Base-by-base conservation (phyloP, 441 rosid genomes). In the Euphorbia schlechtendalii region DNA sequence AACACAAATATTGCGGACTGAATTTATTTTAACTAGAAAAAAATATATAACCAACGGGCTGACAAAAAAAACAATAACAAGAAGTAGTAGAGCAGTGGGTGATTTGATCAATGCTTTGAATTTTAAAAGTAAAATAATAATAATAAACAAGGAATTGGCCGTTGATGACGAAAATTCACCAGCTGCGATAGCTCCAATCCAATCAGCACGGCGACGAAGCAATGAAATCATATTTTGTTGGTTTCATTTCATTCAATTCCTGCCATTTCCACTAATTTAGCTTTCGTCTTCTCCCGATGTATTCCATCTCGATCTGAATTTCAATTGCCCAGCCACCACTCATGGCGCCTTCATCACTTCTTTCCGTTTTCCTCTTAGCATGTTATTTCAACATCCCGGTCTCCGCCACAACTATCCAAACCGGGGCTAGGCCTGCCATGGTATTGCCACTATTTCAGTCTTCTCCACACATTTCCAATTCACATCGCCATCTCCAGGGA, bases 371-470 rank as follows among this genome's bases (percentile, higher is more conserved):
- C 21, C 22, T 22, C 68, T 80, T 73, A 9, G 48, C 6, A n/a
- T 5, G 2, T 45, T 13, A 6, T 45, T 1, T 14, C 14, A 45
- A 3, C 11, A 41, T 41, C 13, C 49, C 13, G 1, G 17, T 40
- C 51, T 41, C 66, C 17, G 64, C 79, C 49, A 20, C 71, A 70
- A 3, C 66, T 69, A 27, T 46, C 65, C 70, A 65, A 45, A 67
- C 71, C 64, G 73, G 77, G 22, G 70, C 72, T 52, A 80, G 68
- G 20, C 77, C 81, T 15, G 81, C 92, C 64, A 74, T 86, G 86
- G 64, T 89, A 34, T 72, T 87, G 54, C 96, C 98, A 15, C 85
- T 89, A 67, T 84, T 75, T 57, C 84, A 64, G 54, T 80, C 92
- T 61, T 69, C 77, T 11, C 54, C 67, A 0, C 76, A 82, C 66